Evolutionary conservation across 352 stramenopile species (phyloP).

Genomic region (Pythium dissimile): DNA sequence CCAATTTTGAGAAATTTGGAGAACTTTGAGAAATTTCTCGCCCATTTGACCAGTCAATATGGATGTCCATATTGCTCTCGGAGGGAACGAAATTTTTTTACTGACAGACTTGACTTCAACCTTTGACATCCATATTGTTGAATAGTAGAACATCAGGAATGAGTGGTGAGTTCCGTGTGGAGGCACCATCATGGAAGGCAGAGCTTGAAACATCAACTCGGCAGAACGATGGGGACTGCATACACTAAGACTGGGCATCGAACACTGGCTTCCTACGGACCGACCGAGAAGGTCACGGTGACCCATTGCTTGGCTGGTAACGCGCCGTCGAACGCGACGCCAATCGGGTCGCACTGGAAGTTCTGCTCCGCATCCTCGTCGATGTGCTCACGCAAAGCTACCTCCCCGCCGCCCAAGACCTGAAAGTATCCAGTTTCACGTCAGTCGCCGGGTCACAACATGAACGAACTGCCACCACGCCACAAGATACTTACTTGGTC

Average conservation of each 20-base stretch:
- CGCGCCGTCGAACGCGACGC: constrained; percentile 4
- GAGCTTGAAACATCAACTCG: no score
- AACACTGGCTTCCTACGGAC: background rate
- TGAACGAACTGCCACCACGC: background rate
- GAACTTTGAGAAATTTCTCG: no score
- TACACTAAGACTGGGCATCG: no score
- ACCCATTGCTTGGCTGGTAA: background rate
- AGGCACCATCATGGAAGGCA: no score
- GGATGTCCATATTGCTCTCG: constrained; percentile 1
- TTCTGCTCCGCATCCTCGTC: background rate
- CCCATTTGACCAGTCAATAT: no score
- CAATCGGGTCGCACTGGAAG: constrained; percentile 9
- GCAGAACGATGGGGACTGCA: no score
- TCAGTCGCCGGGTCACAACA: background rate
- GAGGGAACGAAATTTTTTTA: no score
- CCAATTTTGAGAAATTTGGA: no score
- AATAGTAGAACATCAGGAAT: no score
- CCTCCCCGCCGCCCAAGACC: constrained; percentile 1
- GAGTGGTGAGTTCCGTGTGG: no score
- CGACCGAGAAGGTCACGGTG: constrained; percentile 5
- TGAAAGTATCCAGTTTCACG: background rate
- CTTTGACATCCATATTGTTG: no score
- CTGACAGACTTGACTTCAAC: no score
- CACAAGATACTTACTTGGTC: constrained; percentile 15
- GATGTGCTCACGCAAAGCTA: background rate